A percentile compares a stretch with the other conserved stretches of the same genome.
phyloP scores from a whole-genome alignment of 306 rosid genomes.

The Rubus parviflorus region DNA sequence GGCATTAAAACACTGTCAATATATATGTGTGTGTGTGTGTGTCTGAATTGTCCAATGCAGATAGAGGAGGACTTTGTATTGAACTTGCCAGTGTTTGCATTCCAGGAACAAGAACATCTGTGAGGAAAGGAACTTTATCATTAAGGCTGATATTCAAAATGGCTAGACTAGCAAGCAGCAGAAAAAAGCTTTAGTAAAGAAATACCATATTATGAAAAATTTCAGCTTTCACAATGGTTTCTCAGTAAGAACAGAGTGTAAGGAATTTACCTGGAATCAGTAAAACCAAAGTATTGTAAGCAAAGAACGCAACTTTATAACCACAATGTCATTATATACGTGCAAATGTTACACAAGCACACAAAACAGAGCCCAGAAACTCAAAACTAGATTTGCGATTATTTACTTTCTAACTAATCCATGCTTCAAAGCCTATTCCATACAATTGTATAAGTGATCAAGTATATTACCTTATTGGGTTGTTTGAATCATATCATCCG shows the following conservation, averaged over 20 bases:
- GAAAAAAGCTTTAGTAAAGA: background rate
- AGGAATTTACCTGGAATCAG: background rate
- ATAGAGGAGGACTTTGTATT: background rate
- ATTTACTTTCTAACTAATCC: too few relatives aligned
- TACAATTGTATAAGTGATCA: background rate
- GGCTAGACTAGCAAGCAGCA: background rate
- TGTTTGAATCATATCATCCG: background rate
- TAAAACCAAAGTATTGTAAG: background rate
- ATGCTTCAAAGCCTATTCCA: background rate
- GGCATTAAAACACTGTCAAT: background rate
- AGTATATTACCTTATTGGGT: background rate
- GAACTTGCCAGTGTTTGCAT: background rate
- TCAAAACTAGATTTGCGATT: background rate
- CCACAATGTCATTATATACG: background rate
- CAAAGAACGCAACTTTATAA: background rate
- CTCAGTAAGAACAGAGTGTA: background rate
- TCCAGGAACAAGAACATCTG: background rate
- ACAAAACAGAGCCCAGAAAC: background rate
- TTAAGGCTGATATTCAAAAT: background rate
- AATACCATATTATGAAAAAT: background rate
- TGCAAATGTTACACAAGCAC: background rate
- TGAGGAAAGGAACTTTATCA: background rate
- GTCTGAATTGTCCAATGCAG: background rate
- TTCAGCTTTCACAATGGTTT: background rate
- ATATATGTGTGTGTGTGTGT: background rate